Evolutionary conservation across 768 basidiomycete species (phyloP).

Genomic region (Pleurotus platypus): DNA sequence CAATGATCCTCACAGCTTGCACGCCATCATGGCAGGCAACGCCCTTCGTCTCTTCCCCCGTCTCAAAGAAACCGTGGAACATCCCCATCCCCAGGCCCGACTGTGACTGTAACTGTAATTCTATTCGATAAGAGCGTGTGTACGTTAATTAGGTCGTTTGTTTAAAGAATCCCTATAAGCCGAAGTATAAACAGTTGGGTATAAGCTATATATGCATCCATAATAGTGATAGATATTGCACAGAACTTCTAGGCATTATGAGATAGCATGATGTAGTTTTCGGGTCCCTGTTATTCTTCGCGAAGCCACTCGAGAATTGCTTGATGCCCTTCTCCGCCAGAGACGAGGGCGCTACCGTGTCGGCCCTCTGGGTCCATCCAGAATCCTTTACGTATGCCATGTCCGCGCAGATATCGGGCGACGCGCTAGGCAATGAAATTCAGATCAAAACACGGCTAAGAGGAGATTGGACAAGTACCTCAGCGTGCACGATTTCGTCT

Average conservation of each 20-base stretch:
- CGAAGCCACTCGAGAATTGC: slow-evolving; percentile 64
- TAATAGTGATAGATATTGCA: slow-evolving; percentile 9
- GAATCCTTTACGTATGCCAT: slow-evolving; percentile 66
- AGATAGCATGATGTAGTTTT: not conserved
- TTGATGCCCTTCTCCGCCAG: slow-evolving; percentile 46
- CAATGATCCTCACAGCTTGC: slow-evolving; percentile 32
- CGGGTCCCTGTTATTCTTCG: slow-evolving; percentile 13
- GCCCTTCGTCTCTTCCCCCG: slow-evolving; percentile 49
- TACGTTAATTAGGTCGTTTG: too few relatives aligned
- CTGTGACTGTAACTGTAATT: not conserved
- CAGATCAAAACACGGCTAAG: not conserved
- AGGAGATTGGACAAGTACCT: slow-evolving; percentile 36
- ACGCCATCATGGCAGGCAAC: slow-evolving; percentile 44
- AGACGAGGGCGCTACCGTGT: slow-evolving; percentile 60
- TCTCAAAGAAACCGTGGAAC: slow-evolving; percentile 10
- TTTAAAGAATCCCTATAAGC: not conserved
- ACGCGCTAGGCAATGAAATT: slow-evolving; percentile 47
- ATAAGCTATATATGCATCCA: not conserved
- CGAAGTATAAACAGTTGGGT: not conserved
- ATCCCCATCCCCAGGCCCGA: not conserved
- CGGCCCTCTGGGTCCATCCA: slow-evolving; percentile 59
- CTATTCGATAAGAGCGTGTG: not conserved
- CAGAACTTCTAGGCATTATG: not conserved
- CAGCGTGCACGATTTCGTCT: slow-evolving; percentile 75
- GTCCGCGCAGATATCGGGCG: slow-evolving; percentile 68